Conservation (phyloP, 2,329 filamentous ascomycete genomes). For the Xylariaceae sp. region DNA sequence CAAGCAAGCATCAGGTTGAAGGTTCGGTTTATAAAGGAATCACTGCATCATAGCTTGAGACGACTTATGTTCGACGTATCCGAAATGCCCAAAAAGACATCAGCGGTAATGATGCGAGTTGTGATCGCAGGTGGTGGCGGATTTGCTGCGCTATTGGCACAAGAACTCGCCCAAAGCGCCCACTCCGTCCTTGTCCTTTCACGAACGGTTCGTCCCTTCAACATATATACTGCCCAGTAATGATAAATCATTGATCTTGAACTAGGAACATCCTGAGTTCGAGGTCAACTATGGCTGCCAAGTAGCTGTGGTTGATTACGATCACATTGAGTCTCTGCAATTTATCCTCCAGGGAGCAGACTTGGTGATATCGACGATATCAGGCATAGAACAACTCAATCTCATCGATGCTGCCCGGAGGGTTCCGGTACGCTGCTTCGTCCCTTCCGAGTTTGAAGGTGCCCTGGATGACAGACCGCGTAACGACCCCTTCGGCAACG, state of each 20-base stretch:
- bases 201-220: slow-evolving; percentile 47
- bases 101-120: slow-evolving; percentile 50
- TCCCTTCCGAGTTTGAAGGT: slow-evolving; percentile 74
- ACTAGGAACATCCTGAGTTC: slow-evolving; percentile 52
- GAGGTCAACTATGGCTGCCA: slow-evolving; percentile 55
- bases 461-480: slow-evolving; percentile 50
- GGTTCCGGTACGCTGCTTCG: slow-evolving; percentile 63
- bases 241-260: slow-evolving; percentile 14
- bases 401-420: slow-evolving; percentile 68
- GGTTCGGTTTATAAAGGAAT: slow-evolving; percentile 6
- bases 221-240: neutral
- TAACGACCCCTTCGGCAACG: slow-evolving; percentile 57
- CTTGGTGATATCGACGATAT: slow-evolving; percentile 71
- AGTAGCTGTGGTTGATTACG: slow-evolving; percentile 66
- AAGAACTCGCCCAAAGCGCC: slow-evolving; percentile 58
- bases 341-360: slow-evolving; percentile 69
- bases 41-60: neutral
- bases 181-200: slow-evolving; percentile 70
- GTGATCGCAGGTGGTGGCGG: slow-evolving; percentile 60
- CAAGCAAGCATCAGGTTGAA: slow-evolving; percentile 5
- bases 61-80: slow-evolving; percentile 14
- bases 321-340: slow-evolving; percentile 51
- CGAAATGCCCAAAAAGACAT: slow-evolving; percentile 25
- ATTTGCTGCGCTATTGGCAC: slow-evolving; percentile 53
- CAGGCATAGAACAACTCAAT: slow-evolving; percentile 61